Evolutionary conservation across 306 rosid species (phyloP), one percentile per base, ranked within the genome.

Genomic region (Cucumis hystrix): DNA sequence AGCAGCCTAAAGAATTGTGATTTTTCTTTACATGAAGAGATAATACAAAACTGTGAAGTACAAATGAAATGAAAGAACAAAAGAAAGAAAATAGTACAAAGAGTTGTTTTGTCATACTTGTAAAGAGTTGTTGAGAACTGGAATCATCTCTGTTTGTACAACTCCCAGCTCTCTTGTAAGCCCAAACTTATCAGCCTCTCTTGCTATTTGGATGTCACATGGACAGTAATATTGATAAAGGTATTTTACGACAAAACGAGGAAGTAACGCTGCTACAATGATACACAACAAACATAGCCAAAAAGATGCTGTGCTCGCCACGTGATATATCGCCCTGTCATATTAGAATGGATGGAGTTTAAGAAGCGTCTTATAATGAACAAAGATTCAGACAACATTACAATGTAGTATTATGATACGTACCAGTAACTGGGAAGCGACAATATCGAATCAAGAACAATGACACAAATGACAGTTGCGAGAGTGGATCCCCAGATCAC

Each of bases 401-500:
- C 11, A 28, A 45, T 21, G 4, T 18, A 28, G 45, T 7, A 25
- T 72, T 25, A 0, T 14, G 17, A 23, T 20, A 78, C 87, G 28
- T 85, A 95, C 99, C 99, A 92, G 88, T 88, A 95, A 71, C 99
- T 97, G 23, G 80, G 75, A 7, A 95, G 79, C 6, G 78, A 10
- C 0, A 91, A 90, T 74, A 95, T 1, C 58, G 93, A 95, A 79
- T 92, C 99, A 35, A 95, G 82, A 84, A 92, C 21, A 54, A 83
- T 15, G 71, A 92, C 88, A 62, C 85, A 86, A 21, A 92, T 80
- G 88, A 89, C 83, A 54, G 99, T 95, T 6, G 96, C 97, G 79
- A 86, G 5, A 17, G 88, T 83, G 45, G 99, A 92, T 23, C 97
- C 99, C 99, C 99, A 95, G 71, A 92, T 88, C 79, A 87, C 82